Conservation (phyloP, 257 asterid genomes). For the Penstemon eatonii region DNA sequence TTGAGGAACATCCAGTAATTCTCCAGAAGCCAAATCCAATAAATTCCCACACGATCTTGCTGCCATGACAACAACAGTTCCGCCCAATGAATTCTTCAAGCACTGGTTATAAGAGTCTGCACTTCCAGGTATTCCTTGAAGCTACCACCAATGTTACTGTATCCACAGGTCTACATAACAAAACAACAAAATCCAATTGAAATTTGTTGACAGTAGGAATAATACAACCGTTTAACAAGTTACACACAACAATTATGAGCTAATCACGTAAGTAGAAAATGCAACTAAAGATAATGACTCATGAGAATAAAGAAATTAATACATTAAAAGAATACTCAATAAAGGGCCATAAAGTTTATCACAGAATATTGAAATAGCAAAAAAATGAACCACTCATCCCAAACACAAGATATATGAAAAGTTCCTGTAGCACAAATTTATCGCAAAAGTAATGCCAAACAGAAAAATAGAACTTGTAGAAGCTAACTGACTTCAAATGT, state of each 20-base stretch:
- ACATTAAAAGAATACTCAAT: too few species aligned
- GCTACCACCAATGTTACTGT: not conserved
- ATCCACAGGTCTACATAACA: not conserved
- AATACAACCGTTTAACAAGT: not conserved
- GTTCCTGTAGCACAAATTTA: too few species aligned
- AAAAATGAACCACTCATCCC: not conserved
- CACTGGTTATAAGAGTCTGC: not conserved
- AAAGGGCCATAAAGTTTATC: not conserved
- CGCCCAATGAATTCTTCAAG: constrained; percentile 22
- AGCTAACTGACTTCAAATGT: too few species aligned
- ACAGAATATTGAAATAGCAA: not conserved
- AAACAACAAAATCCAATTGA: not conserved
- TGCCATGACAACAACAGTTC: constrained; percentile 44
- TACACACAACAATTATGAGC: not conserved
- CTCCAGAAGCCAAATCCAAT: constrained; percentile 70
- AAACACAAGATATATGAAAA: too few species aligned
- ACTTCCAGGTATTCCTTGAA: constrained; percentile 10
- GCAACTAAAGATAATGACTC: not conserved
- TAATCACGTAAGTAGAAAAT: not conserved
- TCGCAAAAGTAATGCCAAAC: too few species aligned
- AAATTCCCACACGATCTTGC: constrained; percentile 64
- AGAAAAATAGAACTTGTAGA: too few species aligned
- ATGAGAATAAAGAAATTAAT: not conserved
- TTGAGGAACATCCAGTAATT: constrained; percentile 51
- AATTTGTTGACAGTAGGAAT: too few species aligned